These are phyloP conservation scores for Dittrichia graveolens DNA, from an alignment of 129 eudicot species.

Conservation along the genomic window DNA sequence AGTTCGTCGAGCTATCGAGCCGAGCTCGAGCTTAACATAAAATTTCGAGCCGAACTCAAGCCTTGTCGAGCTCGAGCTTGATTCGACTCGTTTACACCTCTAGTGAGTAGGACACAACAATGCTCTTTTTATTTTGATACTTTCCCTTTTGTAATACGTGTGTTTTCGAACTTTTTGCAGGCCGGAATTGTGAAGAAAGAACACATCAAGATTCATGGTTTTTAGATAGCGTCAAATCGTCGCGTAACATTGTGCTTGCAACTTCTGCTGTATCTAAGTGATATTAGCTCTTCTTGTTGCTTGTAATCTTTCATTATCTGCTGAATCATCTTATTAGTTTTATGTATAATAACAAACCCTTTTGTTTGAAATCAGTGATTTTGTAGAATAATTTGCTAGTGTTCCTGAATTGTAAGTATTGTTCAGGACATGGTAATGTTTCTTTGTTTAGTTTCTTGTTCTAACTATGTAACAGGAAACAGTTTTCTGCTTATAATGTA, in stretches of 20 bases:
- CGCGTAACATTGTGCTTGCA: constrained; percentile 34
- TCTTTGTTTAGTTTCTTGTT: constrained; percentile 12
- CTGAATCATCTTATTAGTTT: constrained; percentile 8
- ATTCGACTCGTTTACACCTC: too few relatives aligned
- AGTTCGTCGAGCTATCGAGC: too few relatives aligned
- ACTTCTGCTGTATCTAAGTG: constrained; percentile 42
- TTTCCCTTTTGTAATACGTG: background rate
- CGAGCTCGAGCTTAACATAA: too few relatives aligned
- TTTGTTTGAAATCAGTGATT: constrained; percentile 19
- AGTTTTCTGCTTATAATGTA: constrained; percentile 31
- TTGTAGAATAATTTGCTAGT: constrained; percentile 32
- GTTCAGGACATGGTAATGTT: constrained; percentile 30
- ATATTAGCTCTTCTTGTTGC: constrained; percentile 38
- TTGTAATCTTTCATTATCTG: constrained; percentile 34
- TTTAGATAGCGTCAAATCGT: constrained; percentile 42
- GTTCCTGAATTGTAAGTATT: constrained; percentile 36
- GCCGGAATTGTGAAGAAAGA: constrained; percentile 89
- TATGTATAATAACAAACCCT: constrained; percentile 15
- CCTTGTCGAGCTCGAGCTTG: too few relatives aligned
- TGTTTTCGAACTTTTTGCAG: constrained; percentile 41
- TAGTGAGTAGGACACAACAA: too few relatives aligned
- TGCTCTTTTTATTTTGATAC: too few relatives aligned
- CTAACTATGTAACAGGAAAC: constrained; percentile 21
- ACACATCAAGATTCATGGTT: constrained; percentile 85
- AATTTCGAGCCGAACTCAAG: too few relatives aligned